A percentile compares a stretch with the other conserved stretches of the same genome.
phyloP scores from a whole-genome alignment of 768 basidiomycete species.

The Phlebiopsis flavidoalba region DNA sequence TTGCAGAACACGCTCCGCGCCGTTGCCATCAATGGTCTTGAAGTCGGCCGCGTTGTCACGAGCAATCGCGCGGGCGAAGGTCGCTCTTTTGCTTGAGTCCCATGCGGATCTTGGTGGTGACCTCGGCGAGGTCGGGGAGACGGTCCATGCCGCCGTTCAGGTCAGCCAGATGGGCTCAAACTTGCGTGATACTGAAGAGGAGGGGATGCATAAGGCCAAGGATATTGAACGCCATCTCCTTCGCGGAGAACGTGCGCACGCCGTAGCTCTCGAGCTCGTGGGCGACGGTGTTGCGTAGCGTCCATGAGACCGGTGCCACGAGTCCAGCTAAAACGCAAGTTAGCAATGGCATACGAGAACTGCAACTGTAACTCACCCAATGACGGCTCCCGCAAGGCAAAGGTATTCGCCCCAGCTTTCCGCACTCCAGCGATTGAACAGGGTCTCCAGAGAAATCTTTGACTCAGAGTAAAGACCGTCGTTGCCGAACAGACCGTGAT shows the following conservation, averaged over 20 bases:
- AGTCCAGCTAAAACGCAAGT: slow-evolving; percentile 65
- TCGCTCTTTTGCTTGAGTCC: slow-evolving; percentile 83
- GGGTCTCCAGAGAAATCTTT: slow-evolving; percentile 95
- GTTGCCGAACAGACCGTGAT: slow-evolving; percentile 96
- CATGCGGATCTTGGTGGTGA: slow-evolving; percentile 81
- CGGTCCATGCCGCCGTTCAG: slow-evolving; percentile 98
- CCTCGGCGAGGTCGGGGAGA: slow-evolving; percentile 88
- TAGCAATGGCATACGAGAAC: slow-evolving; percentile 11
- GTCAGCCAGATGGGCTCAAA: slow-evolving; percentile 99
- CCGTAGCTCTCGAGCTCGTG: slow-evolving; percentile 91
- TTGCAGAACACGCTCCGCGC: slow-evolving; percentile 89
- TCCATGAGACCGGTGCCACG: slow-evolving; percentile 97
- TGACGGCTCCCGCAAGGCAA: slow-evolving; percentile 96
- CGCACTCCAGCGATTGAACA: slow-evolving; percentile 97
- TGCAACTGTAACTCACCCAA: slow-evolving; percentile 58
- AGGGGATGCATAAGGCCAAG: slow-evolving; percentile 99
- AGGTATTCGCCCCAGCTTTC: slow-evolving; percentile 99
- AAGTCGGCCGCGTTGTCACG: slow-evolving; percentile 96
- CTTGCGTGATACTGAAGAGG: slow-evolving; percentile 98
- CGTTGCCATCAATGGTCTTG: slow-evolving; percentile 83
- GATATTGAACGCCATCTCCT: slow-evolving; percentile 99
- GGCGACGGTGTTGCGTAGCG: slow-evolving; percentile 89
- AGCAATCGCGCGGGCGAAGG: slow-evolving; percentile 86
- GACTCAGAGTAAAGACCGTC: slow-evolving; percentile 98
- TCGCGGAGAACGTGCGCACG: slow-evolving; percentile 96